A percentile compares a stretch with the other conserved stretches of the same genome.
Conservation (phyloP, 768 basidiomycete species). For the Collybia mongolica region DNA sequence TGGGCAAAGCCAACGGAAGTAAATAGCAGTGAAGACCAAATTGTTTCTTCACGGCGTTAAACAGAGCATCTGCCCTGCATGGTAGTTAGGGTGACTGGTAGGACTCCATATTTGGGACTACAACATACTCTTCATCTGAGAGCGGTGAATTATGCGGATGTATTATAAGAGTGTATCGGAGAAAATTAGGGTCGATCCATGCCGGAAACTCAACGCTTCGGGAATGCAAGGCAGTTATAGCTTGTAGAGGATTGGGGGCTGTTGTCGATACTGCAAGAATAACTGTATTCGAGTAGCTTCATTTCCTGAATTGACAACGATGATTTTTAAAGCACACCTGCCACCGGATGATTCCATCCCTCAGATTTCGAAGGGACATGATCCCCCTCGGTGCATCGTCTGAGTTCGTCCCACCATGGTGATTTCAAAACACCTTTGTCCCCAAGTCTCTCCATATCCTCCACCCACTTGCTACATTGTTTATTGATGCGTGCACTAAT, state of each 20-base stretch:
- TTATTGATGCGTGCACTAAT: slow-evolving; percentile 68
- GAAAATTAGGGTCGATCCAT: slow-evolving; percentile 75
- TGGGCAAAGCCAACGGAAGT: slow-evolving; percentile 60
- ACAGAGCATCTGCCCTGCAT: slow-evolving; percentile 69
- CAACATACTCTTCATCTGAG: slow-evolving; percentile 76
- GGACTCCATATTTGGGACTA: not conserved
- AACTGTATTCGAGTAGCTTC: slow-evolving; percentile 42
- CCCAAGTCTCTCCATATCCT: slow-evolving; percentile 52
- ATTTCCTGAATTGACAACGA: slow-evolving; percentile 9
- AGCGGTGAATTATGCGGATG: slow-evolving; percentile 70
- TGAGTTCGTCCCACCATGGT: slow-evolving; percentile 89
- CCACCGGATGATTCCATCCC: slow-evolving; percentile 86
- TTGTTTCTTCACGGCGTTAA: slow-evolving; percentile 87
- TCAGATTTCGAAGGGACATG: slow-evolving; percentile 68
- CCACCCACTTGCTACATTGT: slow-evolving; percentile 69
- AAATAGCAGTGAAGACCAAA: slow-evolving; percentile 78
- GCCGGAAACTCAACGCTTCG: slow-evolving; percentile 65
- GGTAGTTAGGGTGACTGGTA: no score
- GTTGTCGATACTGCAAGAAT: slow-evolving; percentile 80
- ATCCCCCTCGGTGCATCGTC: slow-evolving; percentile 75
- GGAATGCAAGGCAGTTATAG: slow-evolving; percentile 72
- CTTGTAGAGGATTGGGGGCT: slow-evolving; percentile 80
- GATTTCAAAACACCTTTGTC: slow-evolving; percentile 44
- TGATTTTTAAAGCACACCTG: slow-evolving; percentile 46
- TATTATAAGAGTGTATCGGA: slow-evolving; percentile 76